Percentiles rank a stretch among this genome's conserved stretches.
These are phyloP conservation scores for Hemileccinum impolitum DNA, from an alignment of 768 basidiomycete genomes.

Conservation along the genomic window DNA sequence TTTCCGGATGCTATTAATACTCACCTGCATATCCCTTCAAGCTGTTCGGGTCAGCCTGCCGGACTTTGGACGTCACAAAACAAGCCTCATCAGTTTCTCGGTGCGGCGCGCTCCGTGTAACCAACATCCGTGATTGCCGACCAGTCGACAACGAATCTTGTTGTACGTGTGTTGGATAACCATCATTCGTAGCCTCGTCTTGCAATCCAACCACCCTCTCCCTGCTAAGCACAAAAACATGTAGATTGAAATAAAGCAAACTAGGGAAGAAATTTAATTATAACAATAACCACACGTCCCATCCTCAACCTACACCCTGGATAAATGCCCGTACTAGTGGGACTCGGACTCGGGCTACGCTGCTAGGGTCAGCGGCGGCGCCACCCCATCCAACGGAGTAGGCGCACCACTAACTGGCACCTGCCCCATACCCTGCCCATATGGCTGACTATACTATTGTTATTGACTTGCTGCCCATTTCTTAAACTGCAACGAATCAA, in stretches of 20 bases:
- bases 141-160: background rate
- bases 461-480: constrained; percentile 66
- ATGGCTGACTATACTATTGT: constrained; percentile 75
- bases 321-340: background rate
- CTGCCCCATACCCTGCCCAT: constrained; percentile 55
- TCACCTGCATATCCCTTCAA: too few relatives aligned
- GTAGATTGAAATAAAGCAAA: constrained; percentile 35
- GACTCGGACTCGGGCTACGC: constrained; percentile 12
- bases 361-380: constrained; percentile 22
- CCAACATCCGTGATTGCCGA: too few relatives aligned
- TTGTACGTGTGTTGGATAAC: too few relatives aligned
- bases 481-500: constrained; percentile 78
- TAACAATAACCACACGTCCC: constrained; percentile 8
- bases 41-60: too few relatives aligned
- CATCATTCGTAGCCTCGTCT: too few relatives aligned
- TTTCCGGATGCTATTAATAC: too few relatives aligned
- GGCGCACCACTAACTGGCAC: constrained; percentile 24
- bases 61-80: too few relatives aligned
- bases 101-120: too few relatives aligned
- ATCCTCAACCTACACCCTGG: background rate
- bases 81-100: too few relatives aligned
- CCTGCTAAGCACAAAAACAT: constrained; percentile 12
- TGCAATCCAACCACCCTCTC: background rate
- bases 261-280: constrained; percentile 19
- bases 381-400: constrained; percentile 18